Percentiles rank a stretch among this genome's conserved stretches.
Conservation (phyloP, 257 asterid species). For the Solanum bulbocastanum region DNA sequence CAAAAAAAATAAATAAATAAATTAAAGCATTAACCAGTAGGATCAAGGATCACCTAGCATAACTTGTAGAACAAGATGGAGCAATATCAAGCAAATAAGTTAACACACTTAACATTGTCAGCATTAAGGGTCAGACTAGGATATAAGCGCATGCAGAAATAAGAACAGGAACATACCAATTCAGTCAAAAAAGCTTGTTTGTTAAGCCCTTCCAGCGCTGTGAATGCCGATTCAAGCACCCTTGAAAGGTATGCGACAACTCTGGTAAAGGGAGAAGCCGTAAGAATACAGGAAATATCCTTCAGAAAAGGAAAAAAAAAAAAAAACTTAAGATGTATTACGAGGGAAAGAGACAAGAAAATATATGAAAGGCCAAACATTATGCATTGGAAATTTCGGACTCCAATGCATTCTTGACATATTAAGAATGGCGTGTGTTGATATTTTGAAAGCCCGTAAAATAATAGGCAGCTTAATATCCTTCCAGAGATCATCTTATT, state of each 20-base stretch:
- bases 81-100: background rate
- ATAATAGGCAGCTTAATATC: background rate
- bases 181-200: slow-evolving; percentile 92
- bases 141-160: background rate
- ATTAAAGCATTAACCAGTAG: background rate
- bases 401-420: background rate
- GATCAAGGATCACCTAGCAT: background rate
- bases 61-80: background rate
- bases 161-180: slow-evolving; percentile 47
- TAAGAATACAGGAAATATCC: background rate
- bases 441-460: background rate
- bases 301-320: background rate
- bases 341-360: background rate
- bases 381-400: background rate
- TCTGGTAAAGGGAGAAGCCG: slow-evolving; percentile 29
- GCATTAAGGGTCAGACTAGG: background rate
- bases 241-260: slow-evolving; percentile 94
- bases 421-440: background rate
- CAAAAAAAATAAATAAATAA: background rate
- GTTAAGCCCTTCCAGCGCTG: slow-evolving; percentile 95
- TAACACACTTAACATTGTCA: background rate
- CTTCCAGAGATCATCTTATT: background rate
- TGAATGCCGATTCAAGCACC: slow-evolving; percentile 95
- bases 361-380: background rate
- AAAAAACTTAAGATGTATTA: background rate